Evolutionary conservation across 495 filamentous ascomycete genomes (phyloP).

Genomic region (Achaetomiella virescens): DNA sequence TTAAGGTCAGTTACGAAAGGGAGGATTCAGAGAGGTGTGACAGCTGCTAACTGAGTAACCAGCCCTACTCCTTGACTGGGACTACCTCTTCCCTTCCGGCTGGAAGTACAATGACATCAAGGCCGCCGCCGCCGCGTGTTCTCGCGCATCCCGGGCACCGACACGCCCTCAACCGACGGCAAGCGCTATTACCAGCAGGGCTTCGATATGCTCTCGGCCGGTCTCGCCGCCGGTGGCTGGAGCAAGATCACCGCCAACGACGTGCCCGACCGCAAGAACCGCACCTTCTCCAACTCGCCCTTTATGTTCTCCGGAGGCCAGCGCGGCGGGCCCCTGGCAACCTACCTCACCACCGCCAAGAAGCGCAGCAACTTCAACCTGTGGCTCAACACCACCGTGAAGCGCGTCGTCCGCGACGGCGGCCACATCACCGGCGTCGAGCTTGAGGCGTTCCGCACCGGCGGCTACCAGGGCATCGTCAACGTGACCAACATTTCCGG

Average conservation of each 20-base stretch:
- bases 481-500: constrained; percentile 54
- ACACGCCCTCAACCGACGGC: constrained; percentile 60
- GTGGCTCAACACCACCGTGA: constrained; percentile 58
- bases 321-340: constrained; percentile 65
- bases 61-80: constrained; percentile 54
- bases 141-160: constrained; percentile 62
- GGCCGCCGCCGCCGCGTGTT: constrained; percentile 56
- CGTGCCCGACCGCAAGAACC: constrained; percentile 58
- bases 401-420: constrained; percentile 56
- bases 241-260: constrained; percentile 54
- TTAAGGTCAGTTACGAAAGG: constrained; percentile 12
- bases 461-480: constrained; percentile 54
- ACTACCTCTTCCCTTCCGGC: constrained; percentile 64
- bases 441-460: constrained; percentile 49
- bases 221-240: constrained; percentile 55
- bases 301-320: constrained; percentile 64
- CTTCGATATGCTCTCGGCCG: constrained; percentile 52
- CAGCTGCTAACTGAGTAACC: not conserved
- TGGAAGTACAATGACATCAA: constrained; percentile 64
- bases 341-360: constrained; percentile 62
- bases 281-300: constrained; percentile 57
- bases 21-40: not conserved
- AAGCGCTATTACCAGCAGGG: constrained; percentile 62
- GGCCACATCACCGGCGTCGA: constrained; percentile 62
- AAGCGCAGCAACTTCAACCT: constrained; percentile 60